Conservation (phyloP, 208 protist species). For the Trypanosoma mega region DNA sequence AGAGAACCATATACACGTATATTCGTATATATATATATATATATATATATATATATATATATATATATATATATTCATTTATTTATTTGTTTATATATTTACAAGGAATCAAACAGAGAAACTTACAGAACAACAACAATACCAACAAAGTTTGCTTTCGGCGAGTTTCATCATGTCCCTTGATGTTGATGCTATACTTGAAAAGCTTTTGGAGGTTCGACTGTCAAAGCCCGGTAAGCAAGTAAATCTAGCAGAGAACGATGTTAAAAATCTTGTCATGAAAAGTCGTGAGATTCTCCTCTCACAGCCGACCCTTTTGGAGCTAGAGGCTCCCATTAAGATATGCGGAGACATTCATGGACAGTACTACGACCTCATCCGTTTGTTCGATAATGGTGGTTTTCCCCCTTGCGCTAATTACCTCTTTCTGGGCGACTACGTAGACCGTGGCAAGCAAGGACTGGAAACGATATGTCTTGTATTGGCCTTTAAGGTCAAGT, state of each 20-base stretch:
- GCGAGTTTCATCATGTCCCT: conserved; percentile 56
- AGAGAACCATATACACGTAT: not conserved
- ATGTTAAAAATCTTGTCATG: conserved; percentile 80
- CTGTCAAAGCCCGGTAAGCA: conserved; percentile 86
- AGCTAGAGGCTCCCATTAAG: conserved; percentile 93
- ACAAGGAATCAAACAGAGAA: not conserved
- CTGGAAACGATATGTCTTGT: conserved; percentile 98
- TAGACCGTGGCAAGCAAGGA: conserved; percentile 98
- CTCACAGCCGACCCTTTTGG: conserved; percentile 79
- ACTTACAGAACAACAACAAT: not conserved
- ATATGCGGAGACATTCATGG: conserved; percentile 99
- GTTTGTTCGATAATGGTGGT: conserved; percentile 99
- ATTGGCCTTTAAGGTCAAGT: conserved; percentile 99
- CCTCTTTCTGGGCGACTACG: conserved; percentile 99
- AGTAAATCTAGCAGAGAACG: conserved; percentile 87
- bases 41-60: not conserved
- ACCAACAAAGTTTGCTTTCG: not conserved
- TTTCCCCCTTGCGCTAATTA: conserved; percentile 99
- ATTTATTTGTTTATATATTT: not conserved
- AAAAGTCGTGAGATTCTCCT: conserved; percentile 89
- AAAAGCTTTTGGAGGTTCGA: conserved; percentile 91
- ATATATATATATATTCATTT: not conserved
- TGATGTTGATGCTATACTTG: conserved; percentile 91
- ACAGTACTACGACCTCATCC: conserved; percentile 99
- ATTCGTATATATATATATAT: too few species aligned